Percentiles rank a stretch among this genome's conserved stretches.
Evolutionary conservation across 345 rosid species (phyloP).

Genomic region (Salix udensis): DNA sequence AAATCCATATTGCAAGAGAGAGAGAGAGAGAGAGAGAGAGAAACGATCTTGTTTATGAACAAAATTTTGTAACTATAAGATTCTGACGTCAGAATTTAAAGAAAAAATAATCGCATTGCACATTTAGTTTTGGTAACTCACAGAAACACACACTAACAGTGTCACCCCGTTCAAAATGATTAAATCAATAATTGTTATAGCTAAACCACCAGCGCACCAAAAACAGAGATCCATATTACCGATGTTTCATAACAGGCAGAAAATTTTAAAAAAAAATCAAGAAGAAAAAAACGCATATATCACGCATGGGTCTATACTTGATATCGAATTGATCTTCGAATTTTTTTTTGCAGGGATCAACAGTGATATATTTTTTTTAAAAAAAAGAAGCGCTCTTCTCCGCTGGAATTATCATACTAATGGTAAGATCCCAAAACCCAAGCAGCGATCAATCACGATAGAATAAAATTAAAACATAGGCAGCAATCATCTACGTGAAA

Average conservation of each 20-base stretch:
- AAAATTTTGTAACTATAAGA: neutral
- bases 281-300: neutral
- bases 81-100: neutral
- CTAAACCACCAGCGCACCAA: neutral
- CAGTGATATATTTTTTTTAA: neutral
- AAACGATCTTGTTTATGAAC: neutral
- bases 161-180: neutral
- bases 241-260: neutral
- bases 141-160: neutral
- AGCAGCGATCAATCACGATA: slow-evolving; percentile 11
- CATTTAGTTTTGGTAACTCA: neutral
- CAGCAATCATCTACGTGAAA: neutral
- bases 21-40: neutral
- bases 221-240: neutral
- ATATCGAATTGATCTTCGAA: neutral
- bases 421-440: slow-evolving; percentile 14
- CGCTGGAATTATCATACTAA: neutral
- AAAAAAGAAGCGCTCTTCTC: neutral
- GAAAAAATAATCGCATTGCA: neutral
- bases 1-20: neutral
- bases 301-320: neutral
- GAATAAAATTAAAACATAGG: neutral
- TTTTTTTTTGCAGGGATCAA: no score
- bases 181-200: neutral
- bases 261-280: neutral